Conservation (phyloP, 352 stramenopile genomes). For the Blastocystis sp. region DNA sequence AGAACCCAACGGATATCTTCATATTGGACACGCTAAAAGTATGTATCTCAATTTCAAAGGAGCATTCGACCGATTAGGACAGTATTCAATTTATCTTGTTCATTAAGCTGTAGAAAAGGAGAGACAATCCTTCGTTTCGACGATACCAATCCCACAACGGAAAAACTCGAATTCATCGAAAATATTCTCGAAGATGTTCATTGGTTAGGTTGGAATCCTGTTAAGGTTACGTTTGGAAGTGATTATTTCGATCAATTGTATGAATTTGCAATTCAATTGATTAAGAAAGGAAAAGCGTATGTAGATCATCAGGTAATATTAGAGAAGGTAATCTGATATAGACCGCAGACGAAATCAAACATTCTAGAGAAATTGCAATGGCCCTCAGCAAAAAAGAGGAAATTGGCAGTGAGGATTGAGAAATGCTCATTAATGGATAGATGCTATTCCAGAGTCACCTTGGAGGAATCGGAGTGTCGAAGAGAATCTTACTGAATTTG, state of each 20-base stretch:
- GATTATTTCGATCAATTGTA: constrained; percentile 96
- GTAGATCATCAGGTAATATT: constrained; percentile 80
- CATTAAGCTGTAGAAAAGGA: constrained; percentile 71
- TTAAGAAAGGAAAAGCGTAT: constrained; percentile 90
- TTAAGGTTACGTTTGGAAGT: constrained; percentile 87
- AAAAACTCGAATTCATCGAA: constrained; percentile 97
- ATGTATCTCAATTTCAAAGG: constrained; percentile 67
- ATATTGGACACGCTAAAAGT: constrained; percentile 98
- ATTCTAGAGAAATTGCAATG: constrained; percentile 77
- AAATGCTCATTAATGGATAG: neutral
- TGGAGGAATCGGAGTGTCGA: constrained; percentile 86
- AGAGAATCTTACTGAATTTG: constrained; percentile 89
- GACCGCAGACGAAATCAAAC: constrained; percentile 80
- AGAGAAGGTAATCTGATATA: constrained; percentile 66
- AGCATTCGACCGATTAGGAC: constrained; percentile 19
- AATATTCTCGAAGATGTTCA: constrained; percentile 84
- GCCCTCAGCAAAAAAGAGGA: constrained; percentile 73
- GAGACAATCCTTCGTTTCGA: constrained; percentile 93
- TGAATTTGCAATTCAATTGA: constrained; percentile 89
- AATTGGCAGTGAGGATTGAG: neutral
- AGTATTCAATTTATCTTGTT: neutral
- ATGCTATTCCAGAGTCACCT: constrained; percentile 72
- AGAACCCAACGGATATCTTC: constrained; percentile 96
- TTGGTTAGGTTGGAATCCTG: constrained; percentile 72
- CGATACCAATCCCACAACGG: constrained; percentile 96